Conservation (phyloP, 2,329 filamentous ascomycete genomes). For the Cordyceps javanica region DNA sequence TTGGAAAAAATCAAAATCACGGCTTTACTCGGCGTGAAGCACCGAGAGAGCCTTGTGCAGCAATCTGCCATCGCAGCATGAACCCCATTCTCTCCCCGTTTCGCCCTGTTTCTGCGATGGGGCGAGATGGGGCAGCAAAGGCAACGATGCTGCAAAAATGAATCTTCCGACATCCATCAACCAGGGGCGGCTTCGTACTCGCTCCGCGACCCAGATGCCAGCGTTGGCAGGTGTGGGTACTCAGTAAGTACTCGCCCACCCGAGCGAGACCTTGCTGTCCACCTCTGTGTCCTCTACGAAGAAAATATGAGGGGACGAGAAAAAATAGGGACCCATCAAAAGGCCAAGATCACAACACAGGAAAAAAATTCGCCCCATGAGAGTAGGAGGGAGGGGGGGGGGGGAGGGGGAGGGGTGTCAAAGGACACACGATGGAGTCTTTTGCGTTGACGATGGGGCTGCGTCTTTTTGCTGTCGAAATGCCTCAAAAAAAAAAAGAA, state of each 20-base stretch:
- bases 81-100: background rate
- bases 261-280: background rate
- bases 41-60: background rate
- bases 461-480: background rate
- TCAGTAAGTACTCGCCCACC: background rate
- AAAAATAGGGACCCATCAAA: background rate
- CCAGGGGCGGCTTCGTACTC: background rate
- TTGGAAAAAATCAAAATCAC: too few relatives aligned
- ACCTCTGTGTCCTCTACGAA: background rate
- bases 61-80: background rate
- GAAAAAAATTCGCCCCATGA: too few relatives aligned
- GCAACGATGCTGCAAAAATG: background rate
- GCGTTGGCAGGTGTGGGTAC: background rate
- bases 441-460: background rate
- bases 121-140: background rate
- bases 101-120: background rate
- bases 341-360: background rate
- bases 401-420: background rate
- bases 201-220: background rate
- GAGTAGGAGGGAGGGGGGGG: too few relatives aligned
- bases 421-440: background rate
- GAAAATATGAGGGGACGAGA: too few relatives aligned
- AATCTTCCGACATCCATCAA: background rate
- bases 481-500: constrained; percentile 8
- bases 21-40: too few relatives aligned